These are phyloP conservation scores for Suhomyces chickasaworum DNA, from an alignment of 1,139 yeast genomes.

Conservation along the genomic window DNA sequence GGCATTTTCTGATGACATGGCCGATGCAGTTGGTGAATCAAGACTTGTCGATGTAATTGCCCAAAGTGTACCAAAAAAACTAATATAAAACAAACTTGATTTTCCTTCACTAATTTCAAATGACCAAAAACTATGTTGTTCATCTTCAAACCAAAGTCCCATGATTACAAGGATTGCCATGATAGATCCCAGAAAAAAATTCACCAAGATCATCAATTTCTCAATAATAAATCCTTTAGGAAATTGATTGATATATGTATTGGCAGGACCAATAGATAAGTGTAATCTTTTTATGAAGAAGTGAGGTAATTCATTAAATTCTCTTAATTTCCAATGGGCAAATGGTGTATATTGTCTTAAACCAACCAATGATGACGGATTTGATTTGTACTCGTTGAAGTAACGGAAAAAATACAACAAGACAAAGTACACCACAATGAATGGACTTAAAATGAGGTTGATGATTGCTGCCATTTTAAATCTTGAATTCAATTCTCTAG, in stretches of 20 bases:
- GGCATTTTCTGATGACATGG: constrained; percentile 20
- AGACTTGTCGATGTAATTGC: constrained; percentile 54
- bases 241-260: constrained; percentile 83
- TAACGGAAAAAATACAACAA: constrained; percentile 84
- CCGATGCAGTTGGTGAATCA: constrained; percentile 24
- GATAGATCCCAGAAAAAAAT: constrained; percentile 85
- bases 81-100: constrained; percentile 83
- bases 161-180: constrained; percentile 83
- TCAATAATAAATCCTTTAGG: constrained; percentile 71
- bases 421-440: constrained; percentile 79
- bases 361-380: constrained; percentile 82
- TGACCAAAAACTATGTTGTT: constrained; percentile 71
- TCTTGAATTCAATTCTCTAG: constrained; percentile 72
- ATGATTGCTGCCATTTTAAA: constrained; percentile 86
- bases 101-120: constrained; percentile 83
- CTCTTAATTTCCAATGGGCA: constrained; percentile 95
- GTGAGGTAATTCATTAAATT: constrained; percentile 90
- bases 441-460: constrained; percentile 81
- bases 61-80: constrained; percentile 80
- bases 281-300: constrained; percentile 78
- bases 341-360: constrained; percentile 85
- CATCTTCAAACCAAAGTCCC: constrained; percentile 84
- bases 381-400: constrained; percentile 87
- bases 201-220: constrained; percentile 60
- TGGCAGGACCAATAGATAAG: constrained; percentile 76